Percentiles rank a stretch among this genome's conserved stretches.
Evolutionary conservation across 768 basidiomycete species (phyloP).

Genomic region (Xanthoconium purpureum): DNA sequence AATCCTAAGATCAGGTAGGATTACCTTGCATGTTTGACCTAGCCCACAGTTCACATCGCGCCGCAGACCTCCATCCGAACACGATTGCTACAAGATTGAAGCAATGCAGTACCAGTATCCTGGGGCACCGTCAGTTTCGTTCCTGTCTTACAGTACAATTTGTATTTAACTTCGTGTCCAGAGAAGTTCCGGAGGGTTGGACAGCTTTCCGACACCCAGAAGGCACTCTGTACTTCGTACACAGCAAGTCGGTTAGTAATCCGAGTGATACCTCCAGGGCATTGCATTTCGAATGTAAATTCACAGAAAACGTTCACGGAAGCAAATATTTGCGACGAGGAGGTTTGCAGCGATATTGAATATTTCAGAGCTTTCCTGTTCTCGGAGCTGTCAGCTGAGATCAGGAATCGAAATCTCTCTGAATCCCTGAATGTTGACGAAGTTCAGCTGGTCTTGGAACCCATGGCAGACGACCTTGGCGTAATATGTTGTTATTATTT

Average conservation of each 20-base stretch:
- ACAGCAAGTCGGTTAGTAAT: slow-evolving; percentile 40
- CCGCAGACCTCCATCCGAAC: neutral
- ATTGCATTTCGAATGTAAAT: neutral
- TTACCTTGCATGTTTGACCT: no score
- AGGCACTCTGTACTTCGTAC: slow-evolving; percentile 56
- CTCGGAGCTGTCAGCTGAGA: slow-evolving; percentile 15
- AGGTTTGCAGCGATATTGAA: slow-evolving; percentile 32
- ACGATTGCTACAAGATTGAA: slow-evolving; percentile 10
- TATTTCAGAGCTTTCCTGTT: slow-evolving; percentile 27
- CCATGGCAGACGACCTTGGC: slow-evolving; percentile 20
- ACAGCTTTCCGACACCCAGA: slow-evolving; percentile 51
- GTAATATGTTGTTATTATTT: slow-evolving; percentile 47
- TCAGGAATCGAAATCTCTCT: slow-evolving; percentile 12
- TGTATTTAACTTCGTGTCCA: neutral
- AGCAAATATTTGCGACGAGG: slow-evolving; percentile 43
- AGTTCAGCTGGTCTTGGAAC: slow-evolving; percentile 47
- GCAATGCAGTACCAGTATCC: slow-evolving; percentile 19
- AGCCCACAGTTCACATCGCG: neutral
- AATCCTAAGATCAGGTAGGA: slow-evolving; percentile 8
- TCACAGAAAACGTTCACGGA: slow-evolving; percentile 55
- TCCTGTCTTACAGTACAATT: neutral
- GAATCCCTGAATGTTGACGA: slow-evolving; percentile 26
- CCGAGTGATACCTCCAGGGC: neutral
- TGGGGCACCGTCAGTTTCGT: slow-evolving; percentile 18
- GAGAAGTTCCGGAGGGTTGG: slow-evolving; percentile 40